These are phyloP conservation scores for Botryobasidium botryosum DNA, from an alignment of 768 basidiomycete species.

Conservation along the genomic window DNA sequence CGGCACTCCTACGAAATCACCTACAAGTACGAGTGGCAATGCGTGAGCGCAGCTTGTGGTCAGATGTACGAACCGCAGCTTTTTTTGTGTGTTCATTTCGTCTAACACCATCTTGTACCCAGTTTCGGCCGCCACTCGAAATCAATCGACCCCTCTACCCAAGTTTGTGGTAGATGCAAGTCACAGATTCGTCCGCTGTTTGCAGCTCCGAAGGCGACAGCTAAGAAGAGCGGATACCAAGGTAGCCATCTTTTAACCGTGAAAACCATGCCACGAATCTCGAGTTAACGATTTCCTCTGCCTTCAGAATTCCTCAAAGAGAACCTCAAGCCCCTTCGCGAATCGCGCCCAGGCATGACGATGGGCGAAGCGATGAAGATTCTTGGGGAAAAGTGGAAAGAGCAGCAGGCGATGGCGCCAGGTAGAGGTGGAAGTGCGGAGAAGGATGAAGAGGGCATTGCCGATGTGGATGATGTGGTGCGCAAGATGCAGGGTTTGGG, in stretches of 20 bases:
- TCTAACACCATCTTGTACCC: background rate
- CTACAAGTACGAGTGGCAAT: slow-evolving; percentile 18
- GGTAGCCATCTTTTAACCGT: slow-evolving; percentile 13
- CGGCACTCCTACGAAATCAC: slow-evolving; percentile 25
- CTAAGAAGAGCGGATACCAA: slow-evolving; percentile 18
- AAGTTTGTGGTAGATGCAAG: slow-evolving; percentile 22
- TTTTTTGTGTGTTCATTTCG: too few species aligned
- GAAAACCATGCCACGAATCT: background rate
- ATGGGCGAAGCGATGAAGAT: slow-evolving; percentile 20
- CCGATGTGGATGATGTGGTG: too few species aligned
- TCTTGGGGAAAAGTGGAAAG: slow-evolving; percentile 15
- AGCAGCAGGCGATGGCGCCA: too few species aligned
- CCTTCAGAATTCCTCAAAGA: slow-evolving; percentile 15
- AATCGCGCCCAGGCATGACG: slow-evolving; percentile 14
- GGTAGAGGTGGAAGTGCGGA: too few species aligned
- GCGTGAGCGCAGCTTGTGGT: slow-evolving; percentile 15
- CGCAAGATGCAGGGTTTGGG: too few species aligned
- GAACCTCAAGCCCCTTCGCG: slow-evolving; percentile 16
- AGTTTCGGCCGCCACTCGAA: slow-evolving; percentile 12
- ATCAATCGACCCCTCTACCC: slow-evolving; percentile 20
- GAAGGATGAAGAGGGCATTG: too few species aligned
- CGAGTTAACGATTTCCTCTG: background rate
- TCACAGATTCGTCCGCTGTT: slow-evolving; percentile 17
- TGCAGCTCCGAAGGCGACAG: slow-evolving; percentile 14
- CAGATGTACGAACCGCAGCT: slow-evolving; percentile 20